phyloP scores from a whole-genome alignment of 2,329 filamentous ascomycete species.

The Trichoderma sp. region DNA sequence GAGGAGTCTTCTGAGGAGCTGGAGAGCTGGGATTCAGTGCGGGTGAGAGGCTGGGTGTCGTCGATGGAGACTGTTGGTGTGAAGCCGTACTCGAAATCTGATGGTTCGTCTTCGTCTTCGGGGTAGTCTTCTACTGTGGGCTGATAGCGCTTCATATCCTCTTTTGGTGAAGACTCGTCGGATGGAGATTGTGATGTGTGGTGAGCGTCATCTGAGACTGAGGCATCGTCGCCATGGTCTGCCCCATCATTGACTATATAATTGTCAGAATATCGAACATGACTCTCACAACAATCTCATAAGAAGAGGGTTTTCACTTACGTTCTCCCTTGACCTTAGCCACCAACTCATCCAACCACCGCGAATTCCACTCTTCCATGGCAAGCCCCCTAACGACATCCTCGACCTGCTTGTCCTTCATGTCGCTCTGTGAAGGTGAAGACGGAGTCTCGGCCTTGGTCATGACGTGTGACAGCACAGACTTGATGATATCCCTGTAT shows the following conservation, averaged over 20 bases:
- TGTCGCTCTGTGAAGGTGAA: background rate
- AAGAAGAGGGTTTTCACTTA: background rate
- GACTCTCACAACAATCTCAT: background rate
- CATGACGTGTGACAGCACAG: constrained; percentile 12
- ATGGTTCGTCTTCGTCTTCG: background rate
- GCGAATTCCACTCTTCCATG: constrained; percentile 19
- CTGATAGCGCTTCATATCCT: constrained; percentile 21
- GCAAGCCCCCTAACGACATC: constrained; percentile 22
- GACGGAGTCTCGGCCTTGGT: background rate
- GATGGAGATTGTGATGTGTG: background rate
- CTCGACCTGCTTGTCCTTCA: constrained; percentile 22
- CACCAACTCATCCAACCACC: constrained; percentile 22
- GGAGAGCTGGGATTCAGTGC: background rate
- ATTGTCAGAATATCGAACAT: background rate
- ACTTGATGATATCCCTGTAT: constrained; percentile 6
- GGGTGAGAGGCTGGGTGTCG: background rate
- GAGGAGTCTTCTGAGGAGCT: background rate
- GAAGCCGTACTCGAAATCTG: constrained; percentile 8
- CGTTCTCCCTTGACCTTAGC: constrained; percentile 18
- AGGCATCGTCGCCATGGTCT: background rate
- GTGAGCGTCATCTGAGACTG: background rate
- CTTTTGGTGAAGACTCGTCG: background rate
- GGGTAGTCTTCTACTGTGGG: constrained; percentile 26
- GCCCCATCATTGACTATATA: background rate
- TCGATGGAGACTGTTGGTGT: background rate